A percentile compares a stretch with the other conserved stretches of the same genome.
These are phyloP conservation scores for Agaricus subrufescens DNA, from an alignment of 768 basidiomycete species.

Conservation along the genomic window DNA sequence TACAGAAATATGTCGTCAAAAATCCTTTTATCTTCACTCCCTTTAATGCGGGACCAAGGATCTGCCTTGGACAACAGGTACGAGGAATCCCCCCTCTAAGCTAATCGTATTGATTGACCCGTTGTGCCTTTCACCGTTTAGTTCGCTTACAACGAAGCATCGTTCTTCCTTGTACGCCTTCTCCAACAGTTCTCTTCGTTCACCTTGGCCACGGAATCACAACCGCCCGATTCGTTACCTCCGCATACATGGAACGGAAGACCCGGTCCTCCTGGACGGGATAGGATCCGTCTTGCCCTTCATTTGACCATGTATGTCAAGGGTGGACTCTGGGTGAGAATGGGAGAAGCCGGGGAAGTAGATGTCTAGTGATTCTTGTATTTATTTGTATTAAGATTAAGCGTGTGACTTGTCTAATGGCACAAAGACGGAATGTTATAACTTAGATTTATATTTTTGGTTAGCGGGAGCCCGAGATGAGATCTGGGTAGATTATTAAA, in stretches of 20 bases:
- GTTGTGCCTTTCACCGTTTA: conserved; percentile 11
- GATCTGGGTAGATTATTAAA: too few relatives aligned
- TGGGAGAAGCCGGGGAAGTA: conserved; percentile 14
- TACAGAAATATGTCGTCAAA: conserved; percentile 45
- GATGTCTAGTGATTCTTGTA: background rate
- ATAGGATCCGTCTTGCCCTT: conserved; percentile 32
- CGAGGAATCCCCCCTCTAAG: background rate
- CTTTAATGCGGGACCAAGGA: conserved; percentile 64
- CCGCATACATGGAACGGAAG: conserved; percentile 21
- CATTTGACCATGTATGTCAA: conserved; percentile 40
- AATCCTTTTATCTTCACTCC: conserved; percentile 70
- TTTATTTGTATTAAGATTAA: too few relatives aligned
- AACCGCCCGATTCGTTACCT: conserved; percentile 24
- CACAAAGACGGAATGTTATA: too few relatives aligned
- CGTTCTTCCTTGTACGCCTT: conserved; percentile 49
- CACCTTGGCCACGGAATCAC: conserved; percentile 31
- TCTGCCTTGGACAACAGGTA: conserved; percentile 46
- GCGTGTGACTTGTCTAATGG: too few relatives aligned
- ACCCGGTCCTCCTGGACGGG: conserved; percentile 27
- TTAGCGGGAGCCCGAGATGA: too few relatives aligned
- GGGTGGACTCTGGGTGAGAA: conserved; percentile 42
- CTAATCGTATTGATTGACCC: too few relatives aligned
- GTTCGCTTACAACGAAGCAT: conserved; percentile 54
- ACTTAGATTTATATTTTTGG: too few relatives aligned
- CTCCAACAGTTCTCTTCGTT: conserved; percentile 44